These are phyloP conservation scores for Platanus orientalis DNA, from an alignment of 164 flowering plant genomes.

Conservation along the genomic window DNA sequence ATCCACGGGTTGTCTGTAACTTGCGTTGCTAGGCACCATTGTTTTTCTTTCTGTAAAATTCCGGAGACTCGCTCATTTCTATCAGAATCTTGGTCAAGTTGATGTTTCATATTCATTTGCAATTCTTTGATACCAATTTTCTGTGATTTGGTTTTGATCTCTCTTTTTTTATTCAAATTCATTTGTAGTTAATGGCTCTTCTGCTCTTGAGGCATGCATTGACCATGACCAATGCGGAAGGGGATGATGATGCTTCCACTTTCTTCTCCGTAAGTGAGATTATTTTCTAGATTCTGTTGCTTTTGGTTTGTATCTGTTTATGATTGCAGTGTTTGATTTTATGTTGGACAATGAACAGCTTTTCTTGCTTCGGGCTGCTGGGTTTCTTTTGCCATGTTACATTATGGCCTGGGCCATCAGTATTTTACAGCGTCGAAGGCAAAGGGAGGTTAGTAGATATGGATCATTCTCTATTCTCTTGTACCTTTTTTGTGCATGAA, in stretches of 20 bases:
- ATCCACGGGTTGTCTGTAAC: too few species aligned
- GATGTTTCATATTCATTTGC: too few species aligned
- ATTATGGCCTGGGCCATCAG: slow-evolving; percentile 97
- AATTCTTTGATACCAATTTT: too few species aligned
- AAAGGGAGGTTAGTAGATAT: slow-evolving; percentile 56
- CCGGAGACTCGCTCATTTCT: too few species aligned
- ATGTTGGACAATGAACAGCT: slow-evolving; percentile 43
- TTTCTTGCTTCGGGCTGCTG: slow-evolving; percentile 87
- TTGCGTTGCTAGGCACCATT: too few species aligned
- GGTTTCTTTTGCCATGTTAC: slow-evolving; percentile 89
- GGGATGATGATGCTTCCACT: slow-evolving; percentile 43
- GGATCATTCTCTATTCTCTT: background rate
- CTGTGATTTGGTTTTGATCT: too few species aligned
- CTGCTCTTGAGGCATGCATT: slow-evolving; percentile 74
- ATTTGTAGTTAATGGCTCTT: slow-evolving; percentile 68
- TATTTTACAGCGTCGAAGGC: slow-evolving; percentile 80
- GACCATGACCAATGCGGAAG: slow-evolving; percentile 44
- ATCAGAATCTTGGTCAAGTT: too few species aligned
- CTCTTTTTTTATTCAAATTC: too few species aligned
- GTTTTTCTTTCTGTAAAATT: too few species aligned
- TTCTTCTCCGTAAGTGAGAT: slow-evolving; percentile 62
- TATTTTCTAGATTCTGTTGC: background rate
- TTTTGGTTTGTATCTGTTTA: slow-evolving; percentile 6
- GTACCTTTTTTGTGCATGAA: background rate
- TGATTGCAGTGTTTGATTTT: background rate